A percentile compares a stretch with the other conserved stretches of the same genome.
Evolutionary conservation across 192 early-diverging fungal species (phyloP).

Genomic region (Coemansia sp.): DNA sequence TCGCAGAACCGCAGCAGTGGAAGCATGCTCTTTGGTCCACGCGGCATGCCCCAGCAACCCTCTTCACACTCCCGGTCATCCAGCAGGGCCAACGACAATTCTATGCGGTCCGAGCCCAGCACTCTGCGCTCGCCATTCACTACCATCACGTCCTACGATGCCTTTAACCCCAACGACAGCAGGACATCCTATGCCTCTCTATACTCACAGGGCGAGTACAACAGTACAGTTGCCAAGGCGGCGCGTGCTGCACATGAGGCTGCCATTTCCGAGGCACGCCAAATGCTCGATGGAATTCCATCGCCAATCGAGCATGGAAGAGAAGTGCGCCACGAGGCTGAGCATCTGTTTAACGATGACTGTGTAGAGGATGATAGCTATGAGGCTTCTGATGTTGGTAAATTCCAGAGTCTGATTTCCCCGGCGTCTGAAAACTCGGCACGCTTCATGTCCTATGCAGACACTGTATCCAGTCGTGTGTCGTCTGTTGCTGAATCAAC

Average conservation of each 20-base stretch:
- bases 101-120: conserved; percentile 14
- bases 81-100: conserved; percentile 19
- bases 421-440: conserved; percentile 36
- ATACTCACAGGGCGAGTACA: conserved; percentile 32
- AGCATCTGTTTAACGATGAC: conserved; percentile 46
- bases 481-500: conserved; percentile 16
- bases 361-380: conserved; percentile 15
- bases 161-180: conserved; percentile 1
- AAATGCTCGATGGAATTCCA: conserved; percentile 43
- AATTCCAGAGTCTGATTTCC: conserved; percentile 39
- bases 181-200: conserved; percentile 34
- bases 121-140: conserved; percentile 17
- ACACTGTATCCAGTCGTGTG: conserved; percentile 33
- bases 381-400: conserved; percentile 10
- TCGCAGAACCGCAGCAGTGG: conserved; percentile 21
- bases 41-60: conserved; percentile 33
- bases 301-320: conserved; percentile 31
- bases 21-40: conserved; percentile 51
- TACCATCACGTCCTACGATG: conserved; percentile 9
- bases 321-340: conserved; percentile 28
- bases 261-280: conserved; percentile 41
- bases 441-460: conserved; percentile 28
- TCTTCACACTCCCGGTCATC: conserved; percentile 26
- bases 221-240: conserved; percentile 10
- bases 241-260: conserved; percentile 28